These are phyloP conservation scores for Thielaviopsis euricoi DNA, from an alignment of 2,329 filamentous ascomycete genomes.

Conservation along the genomic window DNA sequence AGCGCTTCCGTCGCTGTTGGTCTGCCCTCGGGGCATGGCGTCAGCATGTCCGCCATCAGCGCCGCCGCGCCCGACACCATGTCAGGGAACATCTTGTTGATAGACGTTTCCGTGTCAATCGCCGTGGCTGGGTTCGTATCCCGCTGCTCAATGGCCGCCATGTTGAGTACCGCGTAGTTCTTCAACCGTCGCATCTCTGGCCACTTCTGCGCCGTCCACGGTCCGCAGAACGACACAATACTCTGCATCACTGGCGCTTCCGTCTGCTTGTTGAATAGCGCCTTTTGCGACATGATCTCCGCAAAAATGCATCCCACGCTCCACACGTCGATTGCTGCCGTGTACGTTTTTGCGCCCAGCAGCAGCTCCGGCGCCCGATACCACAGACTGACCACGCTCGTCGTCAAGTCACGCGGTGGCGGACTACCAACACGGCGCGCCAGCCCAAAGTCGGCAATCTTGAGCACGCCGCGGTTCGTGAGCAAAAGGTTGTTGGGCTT, in stretches of 20 bases:
- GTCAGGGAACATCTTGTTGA: slow-evolving; percentile 17
- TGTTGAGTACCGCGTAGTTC: slow-evolving; percentile 27
- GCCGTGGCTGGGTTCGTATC: not conserved
- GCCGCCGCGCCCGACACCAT: slow-evolving; percentile 58
- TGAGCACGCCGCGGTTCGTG: slow-evolving; percentile 86
- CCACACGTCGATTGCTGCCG: slow-evolving; percentile 77
- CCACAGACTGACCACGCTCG: slow-evolving; percentile 93
- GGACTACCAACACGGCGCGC: slow-evolving; percentile 76
- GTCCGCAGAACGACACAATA: slow-evolving; percentile 79
- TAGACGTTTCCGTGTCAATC: not conserved
- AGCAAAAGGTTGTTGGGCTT: slow-evolving; percentile 90
- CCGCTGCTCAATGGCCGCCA: not conserved
- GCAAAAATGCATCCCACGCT: slow-evolving; percentile 91
- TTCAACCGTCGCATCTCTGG: slow-evolving; percentile 74
- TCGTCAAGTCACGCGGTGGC: slow-evolving; percentile 58
- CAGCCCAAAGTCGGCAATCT: slow-evolving; percentile 97
- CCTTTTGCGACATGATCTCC: slow-evolving; percentile 70
- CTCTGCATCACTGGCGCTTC: slow-evolving; percentile 79
- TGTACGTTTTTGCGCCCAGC: slow-evolving; percentile 63
- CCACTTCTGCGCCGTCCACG: slow-evolving; percentile 57
- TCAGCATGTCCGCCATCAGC: slow-evolving; percentile 53
- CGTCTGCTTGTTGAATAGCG: slow-evolving; percentile 73
- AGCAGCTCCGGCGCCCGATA: slow-evolving; percentile 86
- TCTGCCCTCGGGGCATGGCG: slow-evolving; percentile 55
- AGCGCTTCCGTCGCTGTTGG: slow-evolving; percentile 61